Percentiles rank a stretch among this genome's conserved stretches.
Evolutionary conservation across 768 basidiomycete species (phyloP).

Genomic region (Omphalotus guepiniiformis): DNA sequence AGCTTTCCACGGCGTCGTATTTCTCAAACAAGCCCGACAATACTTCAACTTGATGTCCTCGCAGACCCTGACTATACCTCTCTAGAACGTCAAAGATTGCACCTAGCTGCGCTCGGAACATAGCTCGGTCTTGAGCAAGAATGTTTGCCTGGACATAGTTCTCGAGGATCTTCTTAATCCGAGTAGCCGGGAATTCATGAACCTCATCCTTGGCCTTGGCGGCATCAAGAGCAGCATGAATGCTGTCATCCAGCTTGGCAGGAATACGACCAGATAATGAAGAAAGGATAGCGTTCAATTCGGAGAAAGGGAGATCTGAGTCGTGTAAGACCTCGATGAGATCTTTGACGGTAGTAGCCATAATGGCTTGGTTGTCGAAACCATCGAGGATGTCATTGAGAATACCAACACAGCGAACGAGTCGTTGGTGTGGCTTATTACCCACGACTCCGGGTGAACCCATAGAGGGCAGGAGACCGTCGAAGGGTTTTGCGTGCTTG

Average conservation of each 20-base stretch:
- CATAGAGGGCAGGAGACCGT: slow-evolving; percentile 85
- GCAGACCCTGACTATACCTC: slow-evolving; percentile 76
- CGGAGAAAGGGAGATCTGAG: slow-evolving; percentile 84
- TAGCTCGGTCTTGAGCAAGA: slow-evolving; percentile 71
- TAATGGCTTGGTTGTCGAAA: slow-evolving; percentile 92
- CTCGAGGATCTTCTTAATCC: slow-evolving; percentile 83
- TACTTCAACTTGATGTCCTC: slow-evolving; percentile 77
- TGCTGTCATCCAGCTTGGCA: slow-evolving; percentile 79
- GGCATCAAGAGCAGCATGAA: slow-evolving; percentile 73
- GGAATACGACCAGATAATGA: slow-evolving; percentile 93
- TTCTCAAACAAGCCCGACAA: slow-evolving; percentile 73
- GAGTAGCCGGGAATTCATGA: slow-evolving; percentile 86
- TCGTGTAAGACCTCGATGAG: slow-evolving; percentile 79
- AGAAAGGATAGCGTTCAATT: slow-evolving; percentile 79
- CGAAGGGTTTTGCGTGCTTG: slow-evolving; percentile 97
- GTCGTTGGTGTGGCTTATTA: slow-evolving; percentile 85
- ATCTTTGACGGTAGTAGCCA: slow-evolving; percentile 83
- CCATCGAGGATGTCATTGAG: slow-evolving; percentile 93
- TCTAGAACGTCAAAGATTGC: slow-evolving; percentile 74
- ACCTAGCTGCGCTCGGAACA: slow-evolving; percentile 70
- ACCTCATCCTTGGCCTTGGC: slow-evolving; percentile 68
- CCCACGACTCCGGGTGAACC: slow-evolving; percentile 84
- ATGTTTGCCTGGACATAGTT: slow-evolving; percentile 80
- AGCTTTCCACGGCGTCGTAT: slow-evolving; percentile 83
- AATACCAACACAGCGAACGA: slow-evolving; percentile 65